Percentiles rank a stretch among this genome's conserved stretches.
These are phyloP conservation scores for Bipolaris zeicola DNA, from an alignment of 2,329 filamentous ascomycete species.

Conservation along the genomic window DNA sequence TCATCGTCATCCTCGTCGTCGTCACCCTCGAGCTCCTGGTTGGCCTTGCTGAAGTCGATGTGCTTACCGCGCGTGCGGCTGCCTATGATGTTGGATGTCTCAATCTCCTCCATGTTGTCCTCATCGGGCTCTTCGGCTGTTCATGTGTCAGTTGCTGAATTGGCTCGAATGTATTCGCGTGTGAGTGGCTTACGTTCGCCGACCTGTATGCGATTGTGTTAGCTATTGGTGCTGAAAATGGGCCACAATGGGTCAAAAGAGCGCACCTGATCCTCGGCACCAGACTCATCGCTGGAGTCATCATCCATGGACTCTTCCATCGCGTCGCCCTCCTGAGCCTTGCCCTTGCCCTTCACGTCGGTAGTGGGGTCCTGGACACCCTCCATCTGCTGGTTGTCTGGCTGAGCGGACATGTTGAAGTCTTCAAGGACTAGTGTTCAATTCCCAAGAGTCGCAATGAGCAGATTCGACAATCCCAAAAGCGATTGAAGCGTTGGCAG, in stretches of 20 bases:
- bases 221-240: conserved; percentile 28
- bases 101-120: conserved; percentile 88
- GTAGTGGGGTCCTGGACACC: conserved; percentile 51
- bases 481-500: conserved; percentile 22
- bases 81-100: conserved; percentile 82
- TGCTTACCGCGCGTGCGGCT: conserved; percentile 86
- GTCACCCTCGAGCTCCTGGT: conserved; percentile 74
- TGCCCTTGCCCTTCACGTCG: conserved; percentile 84
- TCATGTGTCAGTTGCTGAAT: conserved; percentile 24
- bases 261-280: conserved; percentile 63
- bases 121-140: conserved; percentile 70
- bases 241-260: not conserved
- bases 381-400: conserved; percentile 46
- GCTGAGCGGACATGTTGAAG: conserved; percentile 40
- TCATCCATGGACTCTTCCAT: conserved; percentile 77
- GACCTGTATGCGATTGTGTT: conserved; percentile 32
- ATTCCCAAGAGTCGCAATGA: conserved; percentile 7
- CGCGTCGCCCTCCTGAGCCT: conserved; percentile 67
- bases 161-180: conserved; percentile 11
- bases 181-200: conserved; percentile 43
- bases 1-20: conserved; percentile 81
- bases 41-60: conserved; percentile 93
- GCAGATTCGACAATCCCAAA: not conserved
- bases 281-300: conserved; percentile 70
- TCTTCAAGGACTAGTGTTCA: conserved; percentile 9